A percentile compares a stretch with the other conserved stretches of the same genome.
phyloP scores from a whole-genome alignment of 371 early-diverging fungal genomes.

The Actinomortierella wolfii region DNA sequence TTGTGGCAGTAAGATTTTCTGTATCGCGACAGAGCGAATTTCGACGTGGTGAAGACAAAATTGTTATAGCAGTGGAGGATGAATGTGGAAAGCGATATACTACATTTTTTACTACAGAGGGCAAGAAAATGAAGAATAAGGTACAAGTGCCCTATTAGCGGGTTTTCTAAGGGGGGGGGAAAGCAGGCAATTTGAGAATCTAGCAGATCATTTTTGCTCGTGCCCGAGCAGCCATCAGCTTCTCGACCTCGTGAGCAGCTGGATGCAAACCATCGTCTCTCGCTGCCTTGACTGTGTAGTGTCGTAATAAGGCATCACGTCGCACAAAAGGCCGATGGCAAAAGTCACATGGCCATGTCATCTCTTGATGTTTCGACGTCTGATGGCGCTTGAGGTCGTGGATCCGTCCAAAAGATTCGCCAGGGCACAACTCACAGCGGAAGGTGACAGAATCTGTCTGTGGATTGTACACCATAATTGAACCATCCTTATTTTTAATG shows the following conservation, averaged over 20 bases:
- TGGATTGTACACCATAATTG: slow-evolving; percentile 41
- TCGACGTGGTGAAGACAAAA: too few relatives aligned
- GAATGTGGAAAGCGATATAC: too few relatives aligned
- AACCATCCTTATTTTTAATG: slow-evolving; percentile 19
- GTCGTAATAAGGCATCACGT: slow-evolving; percentile 30
- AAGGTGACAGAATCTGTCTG: slow-evolving; percentile 22
- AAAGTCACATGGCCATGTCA: slow-evolving; percentile 41
- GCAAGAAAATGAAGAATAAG: too few relatives aligned
- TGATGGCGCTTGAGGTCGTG: slow-evolving; percentile 39
- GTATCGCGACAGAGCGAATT: too few relatives aligned
- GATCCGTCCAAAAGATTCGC: slow-evolving; percentile 29
- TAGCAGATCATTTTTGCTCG: slow-evolving; percentile 21
- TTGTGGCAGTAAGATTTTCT: too few relatives aligned
- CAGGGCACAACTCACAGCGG: slow-evolving; percentile 19
- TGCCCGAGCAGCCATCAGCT: slow-evolving; percentile 26
- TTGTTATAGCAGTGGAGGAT: too few relatives aligned
- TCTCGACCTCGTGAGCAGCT: slow-evolving; percentile 11
- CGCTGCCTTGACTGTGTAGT: slow-evolving; percentile 35
- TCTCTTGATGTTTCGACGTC: slow-evolving; percentile 34
- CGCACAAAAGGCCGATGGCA: slow-evolving; percentile 38
- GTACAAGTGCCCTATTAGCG: too few relatives aligned
- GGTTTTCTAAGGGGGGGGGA: too few relatives aligned
- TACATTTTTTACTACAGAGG: too few relatives aligned
- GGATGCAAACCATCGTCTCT: slow-evolving; percentile 34
- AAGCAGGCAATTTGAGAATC: too few relatives aligned